Evolutionary conservation across 2,329 filamentous ascomycete genomes (phyloP), one percentile per base, ranked within the genome.

Genomic region (Neofusicoccum parvum): DNA sequence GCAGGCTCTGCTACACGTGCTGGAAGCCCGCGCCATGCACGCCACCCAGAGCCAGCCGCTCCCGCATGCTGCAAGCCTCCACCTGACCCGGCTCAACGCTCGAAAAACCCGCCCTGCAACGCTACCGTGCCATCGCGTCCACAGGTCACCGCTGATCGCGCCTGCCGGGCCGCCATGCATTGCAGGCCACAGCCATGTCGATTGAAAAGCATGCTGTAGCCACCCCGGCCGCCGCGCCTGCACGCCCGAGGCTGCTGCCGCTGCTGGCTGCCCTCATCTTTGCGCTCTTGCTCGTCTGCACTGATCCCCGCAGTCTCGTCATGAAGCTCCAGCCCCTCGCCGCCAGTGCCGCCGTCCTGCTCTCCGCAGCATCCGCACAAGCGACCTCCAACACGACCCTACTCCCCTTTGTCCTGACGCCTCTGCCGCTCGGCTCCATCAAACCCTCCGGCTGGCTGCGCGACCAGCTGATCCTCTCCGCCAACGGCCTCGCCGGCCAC

Each of bases 401-500:
- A 14, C 68, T 76, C 5, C 78, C 78, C 4, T 72, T 77, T 67
- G 70, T 68, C 7, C 79, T 80, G 64, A 64, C 76, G n/a, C 74
- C 78, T 6, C 70, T 85, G 1, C 77, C 83, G 0, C 73, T 86
- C 14, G 83, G 84, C n/a, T 75, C 80, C 3, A 79, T 87, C 54
- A 81, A 78, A 56, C 79, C 86, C 0, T 67, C 72, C 9, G 85
- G 85, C 65, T 88, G 86, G 82, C 76, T 87, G 5, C 72, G 76
- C 23, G 80, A 83, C 34, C 81, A 87, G 70, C 73, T 87, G 58
- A 70, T 76, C 5, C 76, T 84, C 37, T 80, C 80, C 71, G 82
- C 81, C 17, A 72, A 80, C 63, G 86, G 85, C 1, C 78, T 87
- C 0, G 82, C 82, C 0, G 85, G 86, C 3, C 83, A 86, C 66